A percentile compares a stretch with the other conserved stretches of the same genome.
Evolutionary conservation across 2,329 filamentous ascomycete genomes (phyloP).

Genomic region (Penicillium digitatum): DNA sequence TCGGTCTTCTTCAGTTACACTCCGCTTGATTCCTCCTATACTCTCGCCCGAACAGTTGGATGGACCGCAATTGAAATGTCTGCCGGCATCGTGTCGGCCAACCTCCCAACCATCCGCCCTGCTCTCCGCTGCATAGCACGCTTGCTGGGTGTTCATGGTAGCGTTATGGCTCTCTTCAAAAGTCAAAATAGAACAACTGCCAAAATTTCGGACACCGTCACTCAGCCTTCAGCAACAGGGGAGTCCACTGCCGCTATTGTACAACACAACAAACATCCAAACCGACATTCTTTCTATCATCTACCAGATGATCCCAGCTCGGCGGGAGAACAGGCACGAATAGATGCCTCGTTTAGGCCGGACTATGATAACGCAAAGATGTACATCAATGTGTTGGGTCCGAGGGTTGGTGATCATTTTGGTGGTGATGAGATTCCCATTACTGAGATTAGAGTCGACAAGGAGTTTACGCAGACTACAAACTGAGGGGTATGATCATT

Average conservation of each 20-base stretch:
- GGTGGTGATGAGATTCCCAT: not conserved
- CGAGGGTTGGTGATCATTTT: not conserved
- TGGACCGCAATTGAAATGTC: constrained; percentile 32
- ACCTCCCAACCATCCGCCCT: constrained; percentile 26
- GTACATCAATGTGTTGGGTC: not conserved
- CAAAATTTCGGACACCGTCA: not conserved
- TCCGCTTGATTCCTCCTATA: constrained; percentile 21
- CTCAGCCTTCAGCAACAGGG: not conserved
- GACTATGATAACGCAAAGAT: not conserved
- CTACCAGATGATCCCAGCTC: not conserved
- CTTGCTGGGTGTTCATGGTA: not conserved
- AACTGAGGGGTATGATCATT: not conserved
- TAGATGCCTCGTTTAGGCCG: not conserved
- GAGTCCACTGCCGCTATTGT: not conserved
- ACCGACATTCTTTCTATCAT: not conserved
- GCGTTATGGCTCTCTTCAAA: not conserved
- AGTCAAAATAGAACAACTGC: not conserved
- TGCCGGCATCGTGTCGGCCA: constrained; percentile 29
- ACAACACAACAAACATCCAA: not conserved
- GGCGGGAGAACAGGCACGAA: not conserved
- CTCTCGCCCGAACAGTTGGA: constrained; percentile 27
- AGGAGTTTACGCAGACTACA: not conserved
- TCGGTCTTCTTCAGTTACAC: not conserved
- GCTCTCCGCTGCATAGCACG: constrained; percentile 22
- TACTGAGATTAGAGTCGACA: not conserved